Evolutionary conservation across 768 basidiomycete species (phyloP).

Genomic region (Terana coerulea): DNA sequence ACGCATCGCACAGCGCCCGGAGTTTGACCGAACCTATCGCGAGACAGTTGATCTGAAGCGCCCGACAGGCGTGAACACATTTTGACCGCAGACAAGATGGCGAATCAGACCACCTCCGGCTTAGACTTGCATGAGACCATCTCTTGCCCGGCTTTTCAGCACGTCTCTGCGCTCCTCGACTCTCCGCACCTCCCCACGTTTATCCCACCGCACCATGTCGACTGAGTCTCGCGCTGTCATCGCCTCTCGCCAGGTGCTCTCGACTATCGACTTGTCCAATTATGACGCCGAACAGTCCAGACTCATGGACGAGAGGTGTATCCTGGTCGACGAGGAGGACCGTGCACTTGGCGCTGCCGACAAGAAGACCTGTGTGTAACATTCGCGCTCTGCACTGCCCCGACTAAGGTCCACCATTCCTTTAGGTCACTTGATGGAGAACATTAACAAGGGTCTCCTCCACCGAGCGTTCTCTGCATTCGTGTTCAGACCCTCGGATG

Average conservation of each 20-base stretch:
- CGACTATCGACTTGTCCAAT: slow-evolving; percentile 69
- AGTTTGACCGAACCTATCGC: background rate
- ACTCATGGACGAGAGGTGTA: slow-evolving; percentile 95
- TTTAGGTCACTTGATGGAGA: slow-evolving; percentile 94
- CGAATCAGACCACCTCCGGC: slow-evolving; percentile 8
- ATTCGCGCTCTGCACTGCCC: background rate
- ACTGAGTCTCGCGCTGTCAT: slow-evolving; percentile 55
- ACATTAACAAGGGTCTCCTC: slow-evolving; percentile 89
- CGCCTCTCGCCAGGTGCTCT: slow-evolving; percentile 61
- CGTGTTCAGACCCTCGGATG: slow-evolving; percentile 91
- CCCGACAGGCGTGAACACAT: slow-evolving; percentile 3
- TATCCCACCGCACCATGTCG: slow-evolving; percentile 24
- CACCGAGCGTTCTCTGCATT: slow-evolving; percentile 99
- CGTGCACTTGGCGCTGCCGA: slow-evolving; percentile 80
- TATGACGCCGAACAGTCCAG: slow-evolving; percentile 94
- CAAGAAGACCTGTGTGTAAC: slow-evolving; percentile 89
- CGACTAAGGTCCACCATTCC: background rate
- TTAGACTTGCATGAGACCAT: slow-evolving; percentile 13
- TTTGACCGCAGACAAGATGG: background rate
- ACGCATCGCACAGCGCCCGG: too few species aligned
- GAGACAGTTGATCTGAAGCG: background rate
- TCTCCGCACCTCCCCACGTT: slow-evolving; percentile 1
- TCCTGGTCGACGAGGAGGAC: slow-evolving; percentile 87
- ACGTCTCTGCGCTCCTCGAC: slow-evolving; percentile 7
- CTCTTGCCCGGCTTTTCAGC: slow-evolving; percentile 6